Evolutionary conservation across 2,329 filamentous ascomycete genomes (phyloP).

Genomic region (Plenodomus biglobosus): DNA sequence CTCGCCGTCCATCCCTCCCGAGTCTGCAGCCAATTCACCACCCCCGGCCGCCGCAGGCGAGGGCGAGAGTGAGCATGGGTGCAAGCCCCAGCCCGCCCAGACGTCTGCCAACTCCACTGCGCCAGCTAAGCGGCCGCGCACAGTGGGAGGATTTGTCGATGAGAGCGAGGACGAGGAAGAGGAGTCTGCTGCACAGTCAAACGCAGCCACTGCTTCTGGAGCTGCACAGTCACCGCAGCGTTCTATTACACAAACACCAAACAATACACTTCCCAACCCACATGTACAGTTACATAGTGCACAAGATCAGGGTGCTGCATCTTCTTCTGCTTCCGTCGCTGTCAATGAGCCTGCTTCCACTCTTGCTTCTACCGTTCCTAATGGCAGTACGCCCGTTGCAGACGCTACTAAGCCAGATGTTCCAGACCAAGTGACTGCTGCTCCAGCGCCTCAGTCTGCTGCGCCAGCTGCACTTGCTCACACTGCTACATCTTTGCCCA

Average conservation of each 20-base stretch:
- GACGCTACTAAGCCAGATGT: slow-evolving; percentile 41
- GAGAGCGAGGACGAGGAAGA: slow-evolving; percentile 63
- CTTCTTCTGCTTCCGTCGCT: slow-evolving; percentile 43
- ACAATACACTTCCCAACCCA: slow-evolving; percentile 56
- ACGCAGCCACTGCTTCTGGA: slow-evolving; percentile 52
- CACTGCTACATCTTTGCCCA: slow-evolving; percentile 39
- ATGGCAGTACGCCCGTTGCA: slow-evolving; percentile 46
- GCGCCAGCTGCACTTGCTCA: slow-evolving; percentile 42
- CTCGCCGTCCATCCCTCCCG: slow-evolving; percentile 30
- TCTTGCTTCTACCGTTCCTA: slow-evolving; percentile 54
- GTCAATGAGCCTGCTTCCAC: slow-evolving; percentile 50
- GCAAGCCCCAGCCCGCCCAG: slow-evolving; percentile 25
- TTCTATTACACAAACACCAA: slow-evolving; percentile 59
- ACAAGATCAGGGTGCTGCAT: slow-evolving; percentile 53
- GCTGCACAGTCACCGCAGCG: slow-evolving; percentile 55
- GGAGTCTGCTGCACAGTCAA: slow-evolving; percentile 49
- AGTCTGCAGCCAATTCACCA: slow-evolving; percentile 35
- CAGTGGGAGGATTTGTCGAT: slow-evolving; percentile 63
- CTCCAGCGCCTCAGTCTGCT: slow-evolving; percentile 43
- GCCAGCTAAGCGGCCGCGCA: slow-evolving; percentile 51
- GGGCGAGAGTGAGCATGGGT: slow-evolving; percentile 22
- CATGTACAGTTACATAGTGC: slow-evolving; percentile 64
- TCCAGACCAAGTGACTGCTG: slow-evolving; percentile 29
- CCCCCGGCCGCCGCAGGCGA: slow-evolving; percentile 16
- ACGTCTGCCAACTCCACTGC: slow-evolving; percentile 30